Conservation (phyloP, 2,329 filamentous ascomycete genomes). For the Penicillium hordei region DNA sequence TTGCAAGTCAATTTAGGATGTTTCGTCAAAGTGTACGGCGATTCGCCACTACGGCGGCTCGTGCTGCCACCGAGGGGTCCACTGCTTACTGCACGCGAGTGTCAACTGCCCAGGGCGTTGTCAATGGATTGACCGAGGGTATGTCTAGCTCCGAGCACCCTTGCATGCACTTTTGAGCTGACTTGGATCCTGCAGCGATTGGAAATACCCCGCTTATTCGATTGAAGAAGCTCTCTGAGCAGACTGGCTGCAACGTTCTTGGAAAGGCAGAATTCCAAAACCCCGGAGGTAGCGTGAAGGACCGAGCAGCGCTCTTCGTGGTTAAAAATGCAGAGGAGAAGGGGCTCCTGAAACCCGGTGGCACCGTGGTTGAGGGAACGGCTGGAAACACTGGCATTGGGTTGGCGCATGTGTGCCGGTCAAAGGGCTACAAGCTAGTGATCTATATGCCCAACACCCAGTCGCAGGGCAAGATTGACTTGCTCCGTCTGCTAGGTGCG, state of each 20-base stretch:
- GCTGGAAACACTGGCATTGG: conserved; percentile 98
- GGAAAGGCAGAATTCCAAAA: conserved; percentile 99
- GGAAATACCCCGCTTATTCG: conserved; percentile 95
- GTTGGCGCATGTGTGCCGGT: conserved; percentile 91
- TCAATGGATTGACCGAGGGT: conserved; percentile 80
- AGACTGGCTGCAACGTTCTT: conserved; percentile 90
- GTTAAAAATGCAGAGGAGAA: conserved; percentile 90
- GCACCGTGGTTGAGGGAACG: conserved; percentile 94
- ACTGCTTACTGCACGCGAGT: conserved; percentile 68
- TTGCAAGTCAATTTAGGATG: conserved; percentile 51
- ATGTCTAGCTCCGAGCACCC: conserved; percentile 29
- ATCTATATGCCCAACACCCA: conserved; percentile 99
- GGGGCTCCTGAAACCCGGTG: conserved; percentile 77
- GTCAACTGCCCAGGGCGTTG: conserved; percentile 75
- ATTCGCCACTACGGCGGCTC: conserved; percentile 64
- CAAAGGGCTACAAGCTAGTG: conserved; percentile 87
- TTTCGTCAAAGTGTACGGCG: conserved; percentile 67
- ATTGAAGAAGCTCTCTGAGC: conserved; percentile 79
- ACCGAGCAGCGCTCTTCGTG: conserved; percentile 90
- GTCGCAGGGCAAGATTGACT: conserved; percentile 95
- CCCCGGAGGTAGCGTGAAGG: conserved; percentile 93
- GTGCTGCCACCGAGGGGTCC: conserved; percentile 50
- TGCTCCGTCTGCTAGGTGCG: conserved; percentile 84
- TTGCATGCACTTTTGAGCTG: background rate
- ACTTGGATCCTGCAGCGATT: conserved; percentile 64